A percentile compares a stretch with the other conserved stretches of the same genome.
Conservation (phyloP, 352 stramenopile species). For the Globisporangium lucens region DNA sequence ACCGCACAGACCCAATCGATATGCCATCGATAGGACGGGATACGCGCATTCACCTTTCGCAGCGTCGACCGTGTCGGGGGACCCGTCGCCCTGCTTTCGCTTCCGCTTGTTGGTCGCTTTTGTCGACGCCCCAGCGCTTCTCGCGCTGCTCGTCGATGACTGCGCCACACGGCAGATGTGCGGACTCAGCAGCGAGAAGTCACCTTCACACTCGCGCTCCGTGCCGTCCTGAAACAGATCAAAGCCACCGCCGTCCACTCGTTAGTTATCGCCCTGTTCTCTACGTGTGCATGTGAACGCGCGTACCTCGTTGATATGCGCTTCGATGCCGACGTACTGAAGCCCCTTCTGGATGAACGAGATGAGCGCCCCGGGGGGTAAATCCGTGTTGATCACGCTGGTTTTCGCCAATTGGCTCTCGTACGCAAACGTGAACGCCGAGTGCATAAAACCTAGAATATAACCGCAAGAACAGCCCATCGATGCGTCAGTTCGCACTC, state of each 20-base stretch:
- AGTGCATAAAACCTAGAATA: slow-evolving; percentile 92
- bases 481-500: background rate
- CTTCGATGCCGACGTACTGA: slow-evolving; percentile 92
- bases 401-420: slow-evolving; percentile 96
- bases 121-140: slow-evolving; percentile 26
- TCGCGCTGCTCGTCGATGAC: slow-evolving; percentile 65
- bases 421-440: slow-evolving; percentile 98
- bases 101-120: slow-evolving; percentile 84
- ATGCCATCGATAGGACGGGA: background rate
- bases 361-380: slow-evolving; percentile 96
- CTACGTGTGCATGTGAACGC: slow-evolving; percentile 35
- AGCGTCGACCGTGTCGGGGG: slow-evolving; percentile 58
- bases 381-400: slow-evolving; percentile 88
- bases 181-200: slow-evolving; percentile 92
- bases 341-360: slow-evolving; percentile 99
- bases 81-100: slow-evolving; percentile 63
- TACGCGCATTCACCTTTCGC: slow-evolving; percentile 43
- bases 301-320: slow-evolving; percentile 84
- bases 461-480: background rate
- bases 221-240: slow-evolving; percentile 61
- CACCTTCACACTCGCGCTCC: slow-evolving; percentile 81
- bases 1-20: no score
- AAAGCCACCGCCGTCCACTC: background rate
- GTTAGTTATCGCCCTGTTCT: slow-evolving; percentile 11
- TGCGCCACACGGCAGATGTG: slow-evolving; percentile 87